A percentile compares a stretch with the other conserved stretches of the same genome.
phyloP scores from a whole-genome alignment of 331 rosid species.

The Malus hybrid region DNA sequence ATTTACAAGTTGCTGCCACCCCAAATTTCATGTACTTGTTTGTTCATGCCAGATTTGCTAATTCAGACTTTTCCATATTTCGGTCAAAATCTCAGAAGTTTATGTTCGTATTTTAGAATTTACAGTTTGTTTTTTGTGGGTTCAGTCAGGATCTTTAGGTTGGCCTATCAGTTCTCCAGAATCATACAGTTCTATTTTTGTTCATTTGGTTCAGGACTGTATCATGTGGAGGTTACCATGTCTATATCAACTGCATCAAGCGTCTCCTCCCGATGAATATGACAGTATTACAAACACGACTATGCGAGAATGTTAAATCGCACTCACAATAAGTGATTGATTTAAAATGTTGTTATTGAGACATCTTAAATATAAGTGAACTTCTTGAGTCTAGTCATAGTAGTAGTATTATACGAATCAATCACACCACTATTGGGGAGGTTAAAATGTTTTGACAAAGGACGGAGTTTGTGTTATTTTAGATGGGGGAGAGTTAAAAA shows the following conservation, averaged over 20 bases:
- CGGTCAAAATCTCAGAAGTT: neutral
- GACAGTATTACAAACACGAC: neutral
- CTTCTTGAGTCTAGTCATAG: neutral
- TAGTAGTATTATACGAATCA: too few species aligned
- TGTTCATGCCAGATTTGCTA: conserved; percentile 6
- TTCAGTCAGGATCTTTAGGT: neutral
- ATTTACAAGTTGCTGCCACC: neutral
- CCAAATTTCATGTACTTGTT: neutral
- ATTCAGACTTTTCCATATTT: neutral
- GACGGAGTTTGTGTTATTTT: too few species aligned
- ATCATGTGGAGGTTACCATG: neutral
- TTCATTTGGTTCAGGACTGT: neutral
- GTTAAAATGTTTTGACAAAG: too few species aligned
- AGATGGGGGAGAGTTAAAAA: too few species aligned
- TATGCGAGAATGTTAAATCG: neutral
- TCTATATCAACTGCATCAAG: neutral
- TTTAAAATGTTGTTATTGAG: neutral
- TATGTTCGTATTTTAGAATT: neutral
- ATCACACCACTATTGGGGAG: too few species aligned
- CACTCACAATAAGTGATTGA: neutral
- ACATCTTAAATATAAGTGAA: neutral
- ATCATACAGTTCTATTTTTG: neutral
- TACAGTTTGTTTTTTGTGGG: too few species aligned
- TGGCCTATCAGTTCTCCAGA: neutral
- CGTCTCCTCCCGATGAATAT: neutral